Conservation (phyloP, 2,329 filamentous ascomycete species). For the Xylariales sp. region DNA sequence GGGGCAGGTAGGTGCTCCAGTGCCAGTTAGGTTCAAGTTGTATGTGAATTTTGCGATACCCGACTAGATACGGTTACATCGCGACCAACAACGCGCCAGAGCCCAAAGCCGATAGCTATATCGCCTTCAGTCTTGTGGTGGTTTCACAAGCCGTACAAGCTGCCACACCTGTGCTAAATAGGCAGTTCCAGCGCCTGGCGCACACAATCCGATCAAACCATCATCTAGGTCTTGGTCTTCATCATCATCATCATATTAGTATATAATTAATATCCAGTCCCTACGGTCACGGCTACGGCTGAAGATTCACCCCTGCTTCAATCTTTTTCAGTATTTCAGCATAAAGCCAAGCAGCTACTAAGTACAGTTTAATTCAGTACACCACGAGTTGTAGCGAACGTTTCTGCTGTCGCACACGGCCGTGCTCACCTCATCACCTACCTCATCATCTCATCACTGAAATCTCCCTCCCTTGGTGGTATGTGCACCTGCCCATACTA, state of each 20-base stretch:
- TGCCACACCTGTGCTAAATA: not conserved
- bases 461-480: conserved; percentile 23
- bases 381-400: not conserved
- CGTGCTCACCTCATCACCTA: not conserved
- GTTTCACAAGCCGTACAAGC: not conserved
- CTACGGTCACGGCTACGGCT: conserved; percentile 19
- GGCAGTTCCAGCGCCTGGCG: conserved; percentile 8
- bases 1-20: not conserved
- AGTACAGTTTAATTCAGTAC: conserved; percentile 2
- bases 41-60: conserved; percentile 28
- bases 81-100: conserved; percentile 35
- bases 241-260: conserved; percentile 2
- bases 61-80: conserved; percentile 25
- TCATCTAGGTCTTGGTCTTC: conserved; percentile 15
- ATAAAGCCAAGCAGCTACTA: not conserved
- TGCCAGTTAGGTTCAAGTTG: not conserved
- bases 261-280: not conserved
- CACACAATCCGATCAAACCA: conserved; percentile 3
- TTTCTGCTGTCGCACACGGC: conserved; percentile 11
- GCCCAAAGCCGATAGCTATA: conserved; percentile 20
- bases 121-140: not conserved
- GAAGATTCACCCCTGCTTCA: conserved; percentile 16
- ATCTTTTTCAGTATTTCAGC: conserved; percentile 3
- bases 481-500: conserved; percentile 38
- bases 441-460: no score